These are phyloP conservation scores for Candida dendrica DNA, from an alignment of 805 yeast genomes.

Conservation along the genomic window DNA sequence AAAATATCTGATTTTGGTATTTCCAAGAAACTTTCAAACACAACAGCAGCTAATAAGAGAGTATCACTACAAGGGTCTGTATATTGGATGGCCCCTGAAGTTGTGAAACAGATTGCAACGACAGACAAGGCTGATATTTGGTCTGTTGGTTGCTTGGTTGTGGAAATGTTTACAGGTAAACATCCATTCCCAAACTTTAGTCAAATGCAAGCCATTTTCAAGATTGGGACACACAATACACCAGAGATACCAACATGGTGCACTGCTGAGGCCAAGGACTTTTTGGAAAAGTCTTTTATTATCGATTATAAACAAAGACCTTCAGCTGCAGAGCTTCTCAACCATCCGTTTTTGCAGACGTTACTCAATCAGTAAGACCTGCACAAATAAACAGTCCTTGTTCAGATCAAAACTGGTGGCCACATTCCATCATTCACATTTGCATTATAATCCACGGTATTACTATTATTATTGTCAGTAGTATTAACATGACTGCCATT, in stretches of 20 bases:
- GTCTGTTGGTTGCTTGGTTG: constrained; percentile 91
- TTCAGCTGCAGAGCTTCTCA: constrained; percentile 59
- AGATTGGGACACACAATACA: constrained; percentile 76
- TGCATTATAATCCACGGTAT: background rate
- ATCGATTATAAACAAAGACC: constrained; percentile 71
- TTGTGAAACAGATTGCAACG: constrained; percentile 85
- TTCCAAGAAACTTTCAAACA: constrained; percentile 53
- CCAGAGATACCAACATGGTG: constrained; percentile 78
- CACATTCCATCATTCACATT: too few relatives aligned
- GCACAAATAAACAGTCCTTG: too few relatives aligned
- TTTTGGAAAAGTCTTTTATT: constrained; percentile 62
- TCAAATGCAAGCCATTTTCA: constrained; percentile 96
- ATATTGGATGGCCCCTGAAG: constrained; percentile 99
- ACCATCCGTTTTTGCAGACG: constrained; percentile 47
- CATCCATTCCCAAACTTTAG: constrained; percentile 94
- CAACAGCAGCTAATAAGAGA: constrained; percentile 37
- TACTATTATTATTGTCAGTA: too few relatives aligned
- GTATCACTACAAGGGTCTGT: constrained; percentile 92
- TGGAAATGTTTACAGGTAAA: constrained; percentile 92
- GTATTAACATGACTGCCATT: background rate
- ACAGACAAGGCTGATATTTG: constrained; percentile 94
- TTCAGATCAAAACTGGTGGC: too few relatives aligned
- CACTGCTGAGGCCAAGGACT: constrained; percentile 59
- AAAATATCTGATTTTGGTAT: constrained; percentile 87
- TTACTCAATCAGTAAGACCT: constrained; percentile 5